Conservation (phyloP, 768 basidiomycete species). For the Russula brevipes region DNA sequence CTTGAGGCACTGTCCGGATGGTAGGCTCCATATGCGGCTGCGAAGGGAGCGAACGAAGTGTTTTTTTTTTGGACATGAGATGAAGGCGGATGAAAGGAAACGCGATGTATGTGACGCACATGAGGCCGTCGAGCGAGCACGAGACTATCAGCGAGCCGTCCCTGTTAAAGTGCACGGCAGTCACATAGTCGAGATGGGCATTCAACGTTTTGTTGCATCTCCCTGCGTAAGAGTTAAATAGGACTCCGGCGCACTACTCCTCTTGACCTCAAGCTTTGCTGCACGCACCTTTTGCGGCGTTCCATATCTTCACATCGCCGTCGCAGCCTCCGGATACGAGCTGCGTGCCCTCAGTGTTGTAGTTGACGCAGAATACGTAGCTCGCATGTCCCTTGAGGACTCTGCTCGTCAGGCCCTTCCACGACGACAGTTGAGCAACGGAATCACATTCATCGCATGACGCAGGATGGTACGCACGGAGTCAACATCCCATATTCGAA, state of each 20-base stretch:
- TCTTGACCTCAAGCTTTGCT: too few species aligned
- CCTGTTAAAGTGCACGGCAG: slow-evolving; percentile 88
- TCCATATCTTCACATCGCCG: slow-evolving; percentile 91
- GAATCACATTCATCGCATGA: background rate
- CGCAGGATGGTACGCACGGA: slow-evolving; percentile 43
- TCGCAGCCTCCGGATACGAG: slow-evolving; percentile 92
- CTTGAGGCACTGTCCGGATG: slow-evolving; percentile 91
- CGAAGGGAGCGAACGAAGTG: background rate
- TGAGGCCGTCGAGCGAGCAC: slow-evolving; percentile 87
- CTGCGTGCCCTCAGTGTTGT: slow-evolving; percentile 80
- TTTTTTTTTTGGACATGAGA: background rate
- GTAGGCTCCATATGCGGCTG: slow-evolving; percentile 94
- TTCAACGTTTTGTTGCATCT: slow-evolving; percentile 70
- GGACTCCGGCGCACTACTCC: background rate
- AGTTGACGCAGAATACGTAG: slow-evolving; percentile 89
- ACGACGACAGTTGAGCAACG: background rate
- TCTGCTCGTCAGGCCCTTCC: slow-evolving; percentile 53
- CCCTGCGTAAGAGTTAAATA: slow-evolving; percentile 42
- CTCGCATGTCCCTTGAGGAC: slow-evolving; percentile 77
- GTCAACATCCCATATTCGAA: slow-evolving; percentile 87
- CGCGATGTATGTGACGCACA: slow-evolving; percentile 49
- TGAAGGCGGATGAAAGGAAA: background rate
- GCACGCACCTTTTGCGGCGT: slow-evolving; percentile 64
- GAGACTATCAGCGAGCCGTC: slow-evolving; percentile 91
- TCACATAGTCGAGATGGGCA: slow-evolving; percentile 92